Evolutionary conservation across 1,284 basidiomycete species (phyloP).

Genomic region (Tremellales sp.): DNA sequence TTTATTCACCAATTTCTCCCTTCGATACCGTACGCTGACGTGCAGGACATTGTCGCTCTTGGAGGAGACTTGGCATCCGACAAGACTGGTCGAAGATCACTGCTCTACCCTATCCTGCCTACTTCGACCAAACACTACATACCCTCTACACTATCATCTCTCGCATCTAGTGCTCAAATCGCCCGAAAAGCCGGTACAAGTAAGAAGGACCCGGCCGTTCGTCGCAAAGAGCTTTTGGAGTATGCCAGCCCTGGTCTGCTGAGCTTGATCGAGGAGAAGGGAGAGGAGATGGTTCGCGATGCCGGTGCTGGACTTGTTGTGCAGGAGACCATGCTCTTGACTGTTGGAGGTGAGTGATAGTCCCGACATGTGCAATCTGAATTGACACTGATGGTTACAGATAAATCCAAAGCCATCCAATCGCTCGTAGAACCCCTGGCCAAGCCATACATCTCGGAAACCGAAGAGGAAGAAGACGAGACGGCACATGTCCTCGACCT

Average conservation of each 20-base stretch:
- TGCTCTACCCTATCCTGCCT: constrained; percentile 75
- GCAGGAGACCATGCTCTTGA: constrained; percentile 72
- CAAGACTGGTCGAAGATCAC: constrained; percentile 61
- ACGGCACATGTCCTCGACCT: constrained; percentile 67
- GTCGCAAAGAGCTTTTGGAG: constrained; percentile 64
- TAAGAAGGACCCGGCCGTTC: constrained; percentile 65
- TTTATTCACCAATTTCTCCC: not conserved
- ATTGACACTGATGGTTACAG: constrained; percentile 47
- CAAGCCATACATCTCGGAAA: constrained; percentile 55
- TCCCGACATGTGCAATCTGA: not conserved
- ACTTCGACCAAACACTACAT: constrained; percentile 75
- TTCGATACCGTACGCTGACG: constrained; percentile 2
- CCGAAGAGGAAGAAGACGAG: constrained; percentile 19
- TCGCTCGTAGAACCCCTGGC: constrained; percentile 59
- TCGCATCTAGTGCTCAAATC: constrained; percentile 63
- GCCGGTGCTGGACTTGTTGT: constrained; percentile 72
- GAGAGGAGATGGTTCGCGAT: constrained; percentile 61
- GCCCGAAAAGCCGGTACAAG: constrained; percentile 57
- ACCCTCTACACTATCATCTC: constrained; percentile 63
- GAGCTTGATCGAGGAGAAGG: constrained; percentile 61
- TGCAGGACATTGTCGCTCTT: constrained; percentile 47
- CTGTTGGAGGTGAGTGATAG: constrained; percentile 67
- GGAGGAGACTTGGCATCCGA: constrained; percentile 53
- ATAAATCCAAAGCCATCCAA: constrained; percentile 62
- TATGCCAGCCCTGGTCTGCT: constrained; percentile 68